phyloP scores from a whole-genome alignment of 2,329 filamentous ascomycete genomes.

The Apiospora hydei region DNA sequence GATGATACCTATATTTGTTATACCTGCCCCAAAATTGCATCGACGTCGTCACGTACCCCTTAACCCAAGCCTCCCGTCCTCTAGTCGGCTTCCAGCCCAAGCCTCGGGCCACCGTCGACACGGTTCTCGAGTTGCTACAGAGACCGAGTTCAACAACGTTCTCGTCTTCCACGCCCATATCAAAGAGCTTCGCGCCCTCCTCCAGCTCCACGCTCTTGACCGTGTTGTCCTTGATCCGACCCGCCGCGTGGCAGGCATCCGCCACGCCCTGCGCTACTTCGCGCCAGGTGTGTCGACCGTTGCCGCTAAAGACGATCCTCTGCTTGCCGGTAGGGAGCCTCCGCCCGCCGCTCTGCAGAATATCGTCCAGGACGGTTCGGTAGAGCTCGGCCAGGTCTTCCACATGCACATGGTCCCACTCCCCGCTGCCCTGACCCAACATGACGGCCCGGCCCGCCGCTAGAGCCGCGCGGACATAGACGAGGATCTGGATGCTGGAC shows the following conservation, averaged over 20 bases:
- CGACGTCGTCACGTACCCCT: background rate
- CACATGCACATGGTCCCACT: constrained; percentile 55
- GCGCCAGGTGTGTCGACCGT: constrained; percentile 49
- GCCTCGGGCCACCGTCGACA: constrained; percentile 35
- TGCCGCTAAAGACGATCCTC: constrained; percentile 52
- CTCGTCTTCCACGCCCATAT: background rate
- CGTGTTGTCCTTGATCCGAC: constrained; percentile 39
- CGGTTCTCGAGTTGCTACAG: constrained; percentile 37
- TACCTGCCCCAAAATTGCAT: background rate
- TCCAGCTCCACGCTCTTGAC: constrained; percentile 39
- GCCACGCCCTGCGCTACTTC: constrained; percentile 47
- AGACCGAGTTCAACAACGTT: constrained; percentile 33
- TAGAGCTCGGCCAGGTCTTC: constrained; percentile 52
- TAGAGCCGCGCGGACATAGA: constrained; percentile 28
- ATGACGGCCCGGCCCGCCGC: constrained; percentile 39
- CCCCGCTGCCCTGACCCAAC: constrained; percentile 44
- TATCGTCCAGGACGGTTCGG: constrained; percentile 44
- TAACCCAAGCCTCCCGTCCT: constrained; percentile 33
- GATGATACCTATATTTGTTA: background rate
- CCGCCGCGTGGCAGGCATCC: constrained; percentile 40
- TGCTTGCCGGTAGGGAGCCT: constrained; percentile 45
- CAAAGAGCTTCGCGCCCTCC: constrained; percentile 29
- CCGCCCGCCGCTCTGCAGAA: constrained; percentile 38
- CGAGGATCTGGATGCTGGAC: constrained; percentile 48
- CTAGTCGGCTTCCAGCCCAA: constrained; percentile 44